Conservation (phyloP, 306 rosid species). For the Rosa lucieae region DNA sequence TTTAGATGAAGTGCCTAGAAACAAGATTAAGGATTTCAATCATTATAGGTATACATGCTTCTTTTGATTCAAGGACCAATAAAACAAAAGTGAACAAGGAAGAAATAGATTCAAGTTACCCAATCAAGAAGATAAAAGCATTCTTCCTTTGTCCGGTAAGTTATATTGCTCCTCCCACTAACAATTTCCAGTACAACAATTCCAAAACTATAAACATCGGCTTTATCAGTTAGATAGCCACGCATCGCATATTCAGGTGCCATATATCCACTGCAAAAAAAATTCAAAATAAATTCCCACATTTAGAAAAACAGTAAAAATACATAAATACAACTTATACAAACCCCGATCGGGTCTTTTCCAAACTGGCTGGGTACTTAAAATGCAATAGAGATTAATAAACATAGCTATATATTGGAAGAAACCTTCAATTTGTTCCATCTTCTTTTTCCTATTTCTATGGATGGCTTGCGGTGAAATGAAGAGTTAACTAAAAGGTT, state of each 20-base stretch:
- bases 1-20: conserved; percentile 34
- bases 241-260: conserved; percentile 37
- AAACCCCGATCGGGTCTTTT: too few relatives aligned
- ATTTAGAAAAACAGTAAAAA: background rate
- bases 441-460: background rate
- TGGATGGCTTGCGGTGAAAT: background rate
- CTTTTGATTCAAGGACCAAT: background rate
- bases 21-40: background rate
- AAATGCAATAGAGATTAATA: too few relatives aligned
- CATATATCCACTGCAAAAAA: conserved; percentile 36
- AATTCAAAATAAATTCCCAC: background rate
- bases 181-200: conserved; percentile 28
- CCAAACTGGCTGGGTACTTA: too few relatives aligned
- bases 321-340: too few relatives aligned
- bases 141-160: conserved; percentile 5
- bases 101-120: conserved; percentile 24
- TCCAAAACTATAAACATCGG: conserved; percentile 40
- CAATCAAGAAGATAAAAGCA: conserved; percentile 31
- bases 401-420: background rate
- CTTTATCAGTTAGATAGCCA: conserved; percentile 35
- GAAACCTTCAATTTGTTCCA: background rate
- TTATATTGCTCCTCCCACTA: conserved; percentile 25
- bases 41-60: background rate
- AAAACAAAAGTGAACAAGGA: background rate
- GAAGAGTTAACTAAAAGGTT: background rate